Conservation (phyloP, 306 rosid species). For the peach (Prunus persica) region Prunus_persica_NCBIv2 NC_034009.1:26961001-26961500, state of each 20-base stretch:
- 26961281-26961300: too few species aligned
- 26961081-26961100: neutral
- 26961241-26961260: neutral
- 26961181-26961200: slow-evolving; percentile 12
- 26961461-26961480: too few species aligned
- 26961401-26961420: too few species aligned
- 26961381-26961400: too few species aligned
- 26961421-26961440: too few species aligned
- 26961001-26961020: slow-evolving; percentile 26
- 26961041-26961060: neutral
- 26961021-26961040: slow-evolving; percentile 33
- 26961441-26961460: too few species aligned
- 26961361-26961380: too few species aligned
- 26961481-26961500: too few species aligned
- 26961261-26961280: too few species aligned
- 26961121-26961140: neutral
- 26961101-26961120: neutral
- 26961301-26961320: too few species aligned
- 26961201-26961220: slow-evolving; percentile 9
- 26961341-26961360: too few species aligned
- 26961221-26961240: neutral
- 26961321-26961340: too few species aligned
- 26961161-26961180: slow-evolving; percentile 14
- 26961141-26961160: slow-evolving; percentile 6
- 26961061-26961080: slow-evolving; percentile 15